These are phyloP conservation scores for Melampsora larici-populina DNA, from an alignment of 1,284 basidiomycete species.

Conservation along the genomic window DNA sequence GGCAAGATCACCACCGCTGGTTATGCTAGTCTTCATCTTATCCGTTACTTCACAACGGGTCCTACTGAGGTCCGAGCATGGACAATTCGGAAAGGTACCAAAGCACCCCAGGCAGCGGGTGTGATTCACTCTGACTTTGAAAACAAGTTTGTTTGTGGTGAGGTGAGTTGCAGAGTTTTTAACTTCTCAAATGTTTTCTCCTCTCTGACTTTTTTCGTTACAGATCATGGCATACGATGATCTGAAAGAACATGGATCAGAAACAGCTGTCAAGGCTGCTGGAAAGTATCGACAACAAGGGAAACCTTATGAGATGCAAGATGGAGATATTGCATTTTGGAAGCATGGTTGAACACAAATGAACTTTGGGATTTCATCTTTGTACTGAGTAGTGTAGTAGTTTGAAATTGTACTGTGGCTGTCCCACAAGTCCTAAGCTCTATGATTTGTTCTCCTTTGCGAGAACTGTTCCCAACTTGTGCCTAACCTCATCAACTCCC, in stretches of 20 bases:
- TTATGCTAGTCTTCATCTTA: constrained; percentile 79
- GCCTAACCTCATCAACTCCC: too few species aligned
- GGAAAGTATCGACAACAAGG: constrained; percentile 95
- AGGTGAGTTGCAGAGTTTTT: constrained; percentile 54
- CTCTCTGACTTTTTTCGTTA: background rate
- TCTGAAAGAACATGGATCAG: constrained; percentile 84
- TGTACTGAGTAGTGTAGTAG: constrained; percentile 4
- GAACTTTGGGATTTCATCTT: background rate
- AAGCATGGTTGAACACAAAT: constrained; percentile 32
- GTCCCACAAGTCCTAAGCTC: background rate
- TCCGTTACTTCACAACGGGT: constrained; percentile 79
- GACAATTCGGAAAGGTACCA: constrained; percentile 90
- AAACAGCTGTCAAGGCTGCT: constrained; percentile 85
- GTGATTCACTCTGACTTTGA: constrained; percentile 98
- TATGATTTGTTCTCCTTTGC: too few species aligned
- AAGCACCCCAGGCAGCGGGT: constrained; percentile 94
- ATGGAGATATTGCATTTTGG: constrained; percentile 52
- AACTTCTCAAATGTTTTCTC: background rate
- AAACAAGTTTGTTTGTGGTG: constrained; percentile 99
- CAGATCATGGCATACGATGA: constrained; percentile 88
- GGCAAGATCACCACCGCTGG: constrained; percentile 90
- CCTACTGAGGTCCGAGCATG: constrained; percentile 96
- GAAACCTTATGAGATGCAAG: constrained; percentile 76
- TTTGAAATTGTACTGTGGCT: background rate
- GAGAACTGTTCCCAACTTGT: too few species aligned